Conservation (phyloP, 1,139 yeast genomes). For the Casaregolazyma lundiana region DNA sequence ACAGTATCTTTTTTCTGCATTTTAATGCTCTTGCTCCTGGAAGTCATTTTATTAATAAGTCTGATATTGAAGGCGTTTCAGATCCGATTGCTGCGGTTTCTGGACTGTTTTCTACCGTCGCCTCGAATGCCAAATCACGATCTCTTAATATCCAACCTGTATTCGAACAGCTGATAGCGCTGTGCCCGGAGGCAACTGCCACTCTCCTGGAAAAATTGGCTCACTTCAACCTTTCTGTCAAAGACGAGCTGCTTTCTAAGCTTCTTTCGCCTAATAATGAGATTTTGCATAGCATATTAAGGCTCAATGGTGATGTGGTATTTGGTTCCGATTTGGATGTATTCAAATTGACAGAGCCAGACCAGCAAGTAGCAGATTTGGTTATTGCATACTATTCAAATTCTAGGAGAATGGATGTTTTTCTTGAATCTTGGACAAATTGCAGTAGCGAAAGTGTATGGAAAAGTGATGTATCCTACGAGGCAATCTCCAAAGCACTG, state of each 20-base stretch:
- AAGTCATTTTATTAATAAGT: not conserved
- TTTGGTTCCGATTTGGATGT: slow-evolving; percentile 2
- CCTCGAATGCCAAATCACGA: not conserved
- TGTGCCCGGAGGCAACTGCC: slow-evolving; percentile 1
- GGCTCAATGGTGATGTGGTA: slow-evolving; percentile 1
- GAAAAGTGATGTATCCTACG: not conserved
- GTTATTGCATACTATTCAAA: not conserved
- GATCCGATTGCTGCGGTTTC: not conserved
- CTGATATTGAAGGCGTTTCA: not conserved
- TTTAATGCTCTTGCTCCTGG: slow-evolving; percentile 2
- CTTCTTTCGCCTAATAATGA: not conserved
- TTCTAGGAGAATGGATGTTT: slow-evolving; percentile 5
- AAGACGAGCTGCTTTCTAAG: slow-evolving; percentile 3
- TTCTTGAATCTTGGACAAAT: not conserved
- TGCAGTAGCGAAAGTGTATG: not conserved
- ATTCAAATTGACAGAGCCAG: not conserved
- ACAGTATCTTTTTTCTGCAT: not conserved
- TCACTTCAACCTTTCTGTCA: not conserved
- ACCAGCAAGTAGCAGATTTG: slow-evolving; percentile 4
- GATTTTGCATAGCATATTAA: not conserved
- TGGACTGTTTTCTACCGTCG: not conserved
- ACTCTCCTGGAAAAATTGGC: not conserved
- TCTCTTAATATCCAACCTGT: not conserved
- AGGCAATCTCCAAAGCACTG: not conserved
- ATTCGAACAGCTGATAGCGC: slow-evolving; percentile 1